Evolutionary conservation across 2,329 filamentous ascomycete species (phyloP).

Genomic region (Thielaviopsis euricoi): DNA sequence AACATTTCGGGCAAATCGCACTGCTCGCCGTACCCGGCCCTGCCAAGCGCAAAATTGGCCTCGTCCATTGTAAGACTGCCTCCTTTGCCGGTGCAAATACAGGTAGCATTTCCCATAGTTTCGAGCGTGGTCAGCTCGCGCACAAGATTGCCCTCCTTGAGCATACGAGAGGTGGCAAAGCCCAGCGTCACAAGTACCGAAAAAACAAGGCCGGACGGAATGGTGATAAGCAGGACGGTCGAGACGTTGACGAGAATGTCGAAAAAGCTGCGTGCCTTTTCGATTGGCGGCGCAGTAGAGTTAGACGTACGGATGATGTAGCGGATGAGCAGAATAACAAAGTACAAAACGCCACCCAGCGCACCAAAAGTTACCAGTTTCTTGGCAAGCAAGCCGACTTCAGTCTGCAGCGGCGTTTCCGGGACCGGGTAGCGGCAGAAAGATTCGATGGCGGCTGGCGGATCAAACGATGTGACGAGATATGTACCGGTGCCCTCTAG

Average conservation of each 20-base stretch:
- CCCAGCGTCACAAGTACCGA: conserved; percentile 45
- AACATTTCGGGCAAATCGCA: conserved; percentile 21
- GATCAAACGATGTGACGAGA: conserved; percentile 56
- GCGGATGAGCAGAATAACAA: conserved; percentile 25
- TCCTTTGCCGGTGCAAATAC: conserved; percentile 49
- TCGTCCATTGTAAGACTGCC: conserved; percentile 48
- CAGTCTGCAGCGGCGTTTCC: conserved; percentile 62
- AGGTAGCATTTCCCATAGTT: conserved; percentile 48
- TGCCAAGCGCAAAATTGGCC: conserved; percentile 43
- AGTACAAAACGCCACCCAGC: conserved; percentile 25
- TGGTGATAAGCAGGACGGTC: conserved; percentile 41
- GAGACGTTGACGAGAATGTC: conserved; percentile 23
- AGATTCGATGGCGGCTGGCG: conserved; percentile 46
- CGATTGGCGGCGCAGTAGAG: conserved; percentile 19
- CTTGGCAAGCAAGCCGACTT: conserved; percentile 60
- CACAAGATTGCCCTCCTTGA: conserved; percentile 46
- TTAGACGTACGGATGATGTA: conserved; percentile 20
- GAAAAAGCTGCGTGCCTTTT: conserved; percentile 40
- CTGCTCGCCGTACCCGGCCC: conserved; percentile 26
- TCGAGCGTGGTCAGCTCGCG: conserved; percentile 42
- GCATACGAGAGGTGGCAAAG: conserved; percentile 46
- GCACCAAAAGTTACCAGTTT: conserved; percentile 41
- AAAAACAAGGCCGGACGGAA: conserved; percentile 43
- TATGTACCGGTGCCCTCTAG: conserved; percentile 62
- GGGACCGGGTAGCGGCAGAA: conserved; percentile 54